Conservation (phyloP, 306 rosid species). For the Cicer pinnatifidum region DNA sequence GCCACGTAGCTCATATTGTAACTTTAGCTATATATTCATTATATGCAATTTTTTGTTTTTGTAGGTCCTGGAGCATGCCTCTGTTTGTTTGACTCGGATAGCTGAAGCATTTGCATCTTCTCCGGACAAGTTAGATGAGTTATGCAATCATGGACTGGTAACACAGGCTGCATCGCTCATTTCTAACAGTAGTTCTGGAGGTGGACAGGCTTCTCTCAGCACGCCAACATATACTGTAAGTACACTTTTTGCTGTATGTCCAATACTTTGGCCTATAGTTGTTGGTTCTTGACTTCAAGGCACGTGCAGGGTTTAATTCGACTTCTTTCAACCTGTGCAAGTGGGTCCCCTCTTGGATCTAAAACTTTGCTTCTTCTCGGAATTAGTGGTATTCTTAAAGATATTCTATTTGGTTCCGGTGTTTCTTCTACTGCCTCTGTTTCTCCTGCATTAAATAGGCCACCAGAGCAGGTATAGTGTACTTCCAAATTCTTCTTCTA, state of each 20-base stretch:
- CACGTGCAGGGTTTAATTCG: conserved; percentile 89
- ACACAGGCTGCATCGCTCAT: conserved; percentile 94
- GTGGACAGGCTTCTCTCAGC: conserved; percentile 96
- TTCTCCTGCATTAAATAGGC: conserved; percentile 90
- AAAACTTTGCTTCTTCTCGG: conserved; percentile 91
- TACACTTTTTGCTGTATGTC: conserved; percentile 29
- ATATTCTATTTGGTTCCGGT: conserved; percentile 85
- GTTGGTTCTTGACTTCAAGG: conserved; percentile 44
- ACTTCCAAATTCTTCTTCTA: neutral
- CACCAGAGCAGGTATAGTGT: conserved; percentile 81
- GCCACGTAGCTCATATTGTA: neutral
- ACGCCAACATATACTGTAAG: conserved; percentile 90
- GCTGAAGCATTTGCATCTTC: conserved; percentile 96
- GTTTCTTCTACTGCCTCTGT: conserved; percentile 75
- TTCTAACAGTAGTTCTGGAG: conserved; percentile 92
- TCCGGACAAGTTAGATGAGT: conserved; percentile 89
- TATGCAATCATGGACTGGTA: conserved; percentile 92
- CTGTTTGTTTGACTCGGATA: conserved; percentile 97
- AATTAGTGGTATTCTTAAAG: conserved; percentile 93
- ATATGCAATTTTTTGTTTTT: conserved; percentile 20
- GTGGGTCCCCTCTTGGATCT: conserved; percentile 96
- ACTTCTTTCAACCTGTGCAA: conserved; percentile 94
- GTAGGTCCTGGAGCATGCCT: conserved; percentile 98
- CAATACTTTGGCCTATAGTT: conserved; percentile 14
- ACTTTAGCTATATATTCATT: conserved; percentile 23